phyloP scores from a whole-genome alignment of 768 basidiomycete genomes.

The Gloeopeniophorella convolvens region DNA sequence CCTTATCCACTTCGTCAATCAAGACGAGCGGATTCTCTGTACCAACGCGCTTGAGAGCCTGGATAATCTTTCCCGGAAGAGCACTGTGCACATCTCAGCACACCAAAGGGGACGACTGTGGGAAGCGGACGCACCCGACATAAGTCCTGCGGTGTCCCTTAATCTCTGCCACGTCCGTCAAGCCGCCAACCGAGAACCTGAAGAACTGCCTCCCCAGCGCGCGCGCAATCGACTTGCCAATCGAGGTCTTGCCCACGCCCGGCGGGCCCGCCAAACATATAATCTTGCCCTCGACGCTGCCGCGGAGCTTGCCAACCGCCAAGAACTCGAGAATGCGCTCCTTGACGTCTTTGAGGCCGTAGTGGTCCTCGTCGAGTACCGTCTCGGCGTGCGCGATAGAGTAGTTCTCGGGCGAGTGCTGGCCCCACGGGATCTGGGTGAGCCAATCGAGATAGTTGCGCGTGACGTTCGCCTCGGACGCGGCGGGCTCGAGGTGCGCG shows the following conservation, averaged over 20 bases:
- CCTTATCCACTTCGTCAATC: constrained; percentile 96
- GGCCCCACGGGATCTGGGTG: constrained; percentile 95
- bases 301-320: constrained; percentile 90
- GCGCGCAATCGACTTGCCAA: constrained; percentile 91
- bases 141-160: constrained; percentile 98
- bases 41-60: constrained; percentile 87
- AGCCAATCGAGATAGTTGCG: constrained; percentile 94
- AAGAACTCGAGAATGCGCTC: constrained; percentile 93
- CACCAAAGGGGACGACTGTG: not conserved
- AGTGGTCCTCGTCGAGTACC: constrained; percentile 93
- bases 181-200: constrained; percentile 92
- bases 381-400: constrained; percentile 73
- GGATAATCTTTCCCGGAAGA: constrained; percentile 91
- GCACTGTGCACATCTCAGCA: constrained; percentile 41
- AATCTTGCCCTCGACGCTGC: constrained; percentile 96
- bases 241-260: constrained; percentile 95
- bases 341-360: constrained; percentile 88
- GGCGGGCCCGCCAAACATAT: constrained; percentile 95
- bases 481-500: constrained; percentile 81
- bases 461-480: constrained; percentile 90
- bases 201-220: constrained; percentile 91
- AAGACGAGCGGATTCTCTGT: constrained; percentile 92
- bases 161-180: constrained; percentile 98
- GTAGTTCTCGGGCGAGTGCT: constrained; percentile 89
- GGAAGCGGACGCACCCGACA: constrained; percentile 55